Base-by-base conservation (phyloP, 2,329 filamentous ascomycete genomes). In the Davidsoniella australis region DNA sequence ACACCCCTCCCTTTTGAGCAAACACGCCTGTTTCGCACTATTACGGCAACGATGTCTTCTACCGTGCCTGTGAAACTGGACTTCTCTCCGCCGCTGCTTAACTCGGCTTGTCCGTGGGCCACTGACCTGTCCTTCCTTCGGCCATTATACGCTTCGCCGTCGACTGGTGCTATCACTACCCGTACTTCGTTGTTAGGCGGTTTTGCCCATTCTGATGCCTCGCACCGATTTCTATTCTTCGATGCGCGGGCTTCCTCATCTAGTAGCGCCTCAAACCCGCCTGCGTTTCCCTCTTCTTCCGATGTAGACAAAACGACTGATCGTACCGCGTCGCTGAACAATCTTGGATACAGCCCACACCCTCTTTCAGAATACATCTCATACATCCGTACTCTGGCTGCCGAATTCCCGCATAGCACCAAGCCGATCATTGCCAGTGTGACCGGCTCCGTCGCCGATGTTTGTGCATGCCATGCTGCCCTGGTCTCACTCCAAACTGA, bases 21-120 rank as follows among this genome's bases (percentile, higher is more conserved):
- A 12, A 33, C 8, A 33, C 29, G 29, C 12, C 29, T 5, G 20
- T 23, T 23, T 12, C 12, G 12, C 29, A 12, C 12, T 5, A 23
- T 23, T 12, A 33, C 29, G 12, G 29, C 12, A 33, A 2, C 29
- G 12, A 33, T 33, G 29, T 33, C 29, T 12, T 33, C 33, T n/a
- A 2, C 33, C 6, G 29, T 46, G 4, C 56, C 55, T 7, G 55
- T 54, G 1, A 47, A 53, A 54, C 60, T 82, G 8, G 46, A 56
- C 6, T 75, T 86, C 53, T 56, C 67, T 41, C 81, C 80, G 0
- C 80, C 81, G 0, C 66, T 89, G 5, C 66, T 87, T 55, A 88
- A 88, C 63, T 82, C 82, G 0, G 76, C 84, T 26, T 80, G 75
- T 45, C 83, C 83, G 0, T 87, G 82, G 82, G 82, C 82, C 23